These are phyloP conservation scores for Coccomyxa sp. DNA, from an alignment of 139 green algal genomes.

Conservation along the genomic window DNA sequence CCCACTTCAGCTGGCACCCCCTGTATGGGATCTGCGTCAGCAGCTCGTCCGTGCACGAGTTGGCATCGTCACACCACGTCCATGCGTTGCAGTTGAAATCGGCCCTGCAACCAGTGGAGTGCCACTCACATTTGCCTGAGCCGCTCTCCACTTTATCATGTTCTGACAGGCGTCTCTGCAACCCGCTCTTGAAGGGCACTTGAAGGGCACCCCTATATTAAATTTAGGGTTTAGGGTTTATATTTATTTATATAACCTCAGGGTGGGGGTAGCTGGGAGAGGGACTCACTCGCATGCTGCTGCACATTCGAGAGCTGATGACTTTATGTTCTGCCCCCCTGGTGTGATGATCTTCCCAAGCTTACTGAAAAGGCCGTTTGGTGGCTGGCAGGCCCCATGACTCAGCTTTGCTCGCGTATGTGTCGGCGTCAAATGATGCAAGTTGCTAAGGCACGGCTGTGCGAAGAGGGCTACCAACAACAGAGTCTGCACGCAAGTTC, in stretches of 20 bases:
- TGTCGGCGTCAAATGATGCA: not conserved
- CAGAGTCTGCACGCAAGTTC: not conserved
- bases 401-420: not conserved
- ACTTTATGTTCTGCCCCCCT: not conserved
- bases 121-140: not conserved
- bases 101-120: not conserved
- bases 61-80: not conserved
- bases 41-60: not conserved
- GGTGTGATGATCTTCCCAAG: not conserved
- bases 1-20: slow-evolving; percentile 10
- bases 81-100: not conserved
- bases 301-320: not conserved
- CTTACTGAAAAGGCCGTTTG: not conserved
- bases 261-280: too few species aligned
- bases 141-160: too few species aligned
- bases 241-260: too few species aligned
- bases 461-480: not conserved
- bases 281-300: not conserved
- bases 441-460: not conserved
- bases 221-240: too few species aligned
- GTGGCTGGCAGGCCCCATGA: not conserved
- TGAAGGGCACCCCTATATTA: too few species aligned
- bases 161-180: too few species aligned
- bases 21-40: not conserved
- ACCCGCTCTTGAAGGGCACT: too few species aligned